Percentiles rank a stretch among this genome's conserved stretches.
phyloP scores from a whole-genome alignment of 1,284 basidiomycete genomes.

The Dichomitus squalens region DNA sequence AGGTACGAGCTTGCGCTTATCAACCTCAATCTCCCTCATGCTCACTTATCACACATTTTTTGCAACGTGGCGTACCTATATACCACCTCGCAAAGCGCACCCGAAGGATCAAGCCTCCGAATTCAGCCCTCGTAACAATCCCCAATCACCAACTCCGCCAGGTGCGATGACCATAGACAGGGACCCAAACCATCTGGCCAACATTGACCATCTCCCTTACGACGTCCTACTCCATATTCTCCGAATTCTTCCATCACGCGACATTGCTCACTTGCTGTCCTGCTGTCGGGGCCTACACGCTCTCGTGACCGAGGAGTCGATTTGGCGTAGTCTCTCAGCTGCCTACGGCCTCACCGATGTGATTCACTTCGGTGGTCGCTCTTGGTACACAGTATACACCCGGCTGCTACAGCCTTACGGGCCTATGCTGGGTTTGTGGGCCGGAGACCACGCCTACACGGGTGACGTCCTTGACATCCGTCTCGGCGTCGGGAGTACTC shows the following conservation, averaged over 20 bases:
- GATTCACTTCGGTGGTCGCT: constrained; percentile 15
- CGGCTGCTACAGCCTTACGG: constrained; percentile 25
- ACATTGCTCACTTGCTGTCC: constrained; percentile 27
- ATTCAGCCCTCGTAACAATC: background rate
- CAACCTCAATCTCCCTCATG: background rate
- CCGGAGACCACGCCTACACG: constrained; percentile 26
- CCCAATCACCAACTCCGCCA: background rate
- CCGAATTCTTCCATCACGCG: constrained; percentile 17
- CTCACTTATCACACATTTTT: background rate
- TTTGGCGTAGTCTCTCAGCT: constrained; percentile 25
- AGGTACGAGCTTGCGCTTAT: constrained; percentile 5
- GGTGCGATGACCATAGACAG: background rate
- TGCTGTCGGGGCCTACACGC: constrained; percentile 23
- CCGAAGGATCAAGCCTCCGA: background rate
- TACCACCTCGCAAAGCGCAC: background rate
- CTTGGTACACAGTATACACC: constrained; percentile 27
- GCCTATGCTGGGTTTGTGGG: constrained; percentile 29
- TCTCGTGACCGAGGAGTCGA: constrained; percentile 22
- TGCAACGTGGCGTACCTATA: background rate
- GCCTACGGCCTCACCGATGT: constrained; percentile 20
- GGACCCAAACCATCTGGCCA: background rate
- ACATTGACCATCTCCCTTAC: constrained; percentile 23
- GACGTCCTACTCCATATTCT: constrained; percentile 28
- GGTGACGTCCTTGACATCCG: constrained; percentile 25
- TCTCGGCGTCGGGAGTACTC: constrained; percentile 10